A percentile compares a stretch with the other conserved stretches of the same genome.
phyloP scores from a whole-genome alignment of 306 rosid species.

The Vigna hirtella region DNA sequence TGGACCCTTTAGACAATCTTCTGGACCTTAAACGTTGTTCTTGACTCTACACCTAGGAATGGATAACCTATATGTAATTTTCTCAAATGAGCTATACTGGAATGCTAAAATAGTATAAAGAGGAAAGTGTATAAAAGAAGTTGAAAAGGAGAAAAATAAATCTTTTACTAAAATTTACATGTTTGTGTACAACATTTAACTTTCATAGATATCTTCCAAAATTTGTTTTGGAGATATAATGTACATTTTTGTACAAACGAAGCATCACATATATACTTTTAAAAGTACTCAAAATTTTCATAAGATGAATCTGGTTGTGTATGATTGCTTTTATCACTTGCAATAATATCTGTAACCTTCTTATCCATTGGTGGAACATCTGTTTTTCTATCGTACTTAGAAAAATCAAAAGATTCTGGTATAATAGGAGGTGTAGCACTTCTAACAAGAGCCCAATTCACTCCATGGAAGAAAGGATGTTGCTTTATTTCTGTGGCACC shows the following conservation, averaged over 20 bases:
- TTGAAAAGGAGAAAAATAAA: too few species aligned
- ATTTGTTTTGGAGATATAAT: neutral
- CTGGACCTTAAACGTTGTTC: too few species aligned
- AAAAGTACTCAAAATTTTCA: slow-evolving; percentile 65
- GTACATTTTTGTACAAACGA: neutral
- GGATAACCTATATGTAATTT: too few species aligned
- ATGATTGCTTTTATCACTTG: slow-evolving; percentile 1
- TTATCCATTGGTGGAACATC: slow-evolving; percentile 30
- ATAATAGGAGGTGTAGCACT: slow-evolving; percentile 77
- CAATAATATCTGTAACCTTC: slow-evolving; percentile 35
- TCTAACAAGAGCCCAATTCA: slow-evolving; percentile 87
- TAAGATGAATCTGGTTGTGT: slow-evolving; percentile 35
- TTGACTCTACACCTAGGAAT: too few species aligned
- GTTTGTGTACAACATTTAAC: neutral
- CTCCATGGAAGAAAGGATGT: slow-evolving; percentile 88
- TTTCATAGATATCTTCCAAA: neutral
- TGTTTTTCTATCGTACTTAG: slow-evolving; percentile 55
- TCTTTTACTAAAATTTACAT: neutral
- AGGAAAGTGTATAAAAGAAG: too few species aligned
- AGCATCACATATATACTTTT: neutral
- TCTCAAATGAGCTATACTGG: too few species aligned
- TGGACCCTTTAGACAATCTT: too few species aligned
- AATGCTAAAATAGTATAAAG: too few species aligned
- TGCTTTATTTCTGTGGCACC: slow-evolving; percentile 96
- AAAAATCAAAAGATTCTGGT: slow-evolving; percentile 68